A percentile compares a stretch with the other conserved stretches of the same genome.
Conservation (phyloP, 768 basidiomycete species). For the Solioccasus polychromus region DNA sequence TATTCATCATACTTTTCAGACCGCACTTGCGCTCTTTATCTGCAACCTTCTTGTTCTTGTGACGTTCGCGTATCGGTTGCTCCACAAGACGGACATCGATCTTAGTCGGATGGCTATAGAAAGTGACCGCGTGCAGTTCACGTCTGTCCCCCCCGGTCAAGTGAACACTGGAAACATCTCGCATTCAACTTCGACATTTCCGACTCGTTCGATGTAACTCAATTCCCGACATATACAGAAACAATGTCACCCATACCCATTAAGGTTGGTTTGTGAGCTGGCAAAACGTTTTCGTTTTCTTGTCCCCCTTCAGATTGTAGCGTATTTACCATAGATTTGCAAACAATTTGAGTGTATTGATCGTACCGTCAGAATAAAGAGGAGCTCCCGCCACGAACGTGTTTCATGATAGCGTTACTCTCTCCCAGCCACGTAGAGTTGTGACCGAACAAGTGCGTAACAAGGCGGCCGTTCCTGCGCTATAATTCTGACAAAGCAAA, state of each 20-base stretch:
- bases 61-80: constrained; percentile 13
- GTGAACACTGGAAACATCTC: not conserved
- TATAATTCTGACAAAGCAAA: too few relatives aligned
- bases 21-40: constrained; percentile 18
- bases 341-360: too few relatives aligned
- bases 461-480: too few relatives aligned
- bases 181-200: not conserved
- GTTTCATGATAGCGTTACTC: too few relatives aligned
- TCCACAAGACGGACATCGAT: constrained; percentile 5
- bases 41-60: constrained; percentile 22
- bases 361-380: too few relatives aligned
- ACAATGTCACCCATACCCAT: not conserved
- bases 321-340: too few relatives aligned
- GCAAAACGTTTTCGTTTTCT: too few relatives aligned
- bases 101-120: not conserved
- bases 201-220: not conserved
- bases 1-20: constrained; percentile 5
- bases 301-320: too few relatives aligned
- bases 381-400: too few relatives aligned
- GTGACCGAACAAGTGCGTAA: too few relatives aligned
- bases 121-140: constrained; percentile 11
- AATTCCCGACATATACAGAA: not conserved
- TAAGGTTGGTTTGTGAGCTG: not conserved
- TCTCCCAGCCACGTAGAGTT: too few relatives aligned
- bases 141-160: constrained; percentile 9